Evolutionary conservation across 176 grass and related monocot species (phyloP).

Genomic region (Eragrostis curvula): DNA sequence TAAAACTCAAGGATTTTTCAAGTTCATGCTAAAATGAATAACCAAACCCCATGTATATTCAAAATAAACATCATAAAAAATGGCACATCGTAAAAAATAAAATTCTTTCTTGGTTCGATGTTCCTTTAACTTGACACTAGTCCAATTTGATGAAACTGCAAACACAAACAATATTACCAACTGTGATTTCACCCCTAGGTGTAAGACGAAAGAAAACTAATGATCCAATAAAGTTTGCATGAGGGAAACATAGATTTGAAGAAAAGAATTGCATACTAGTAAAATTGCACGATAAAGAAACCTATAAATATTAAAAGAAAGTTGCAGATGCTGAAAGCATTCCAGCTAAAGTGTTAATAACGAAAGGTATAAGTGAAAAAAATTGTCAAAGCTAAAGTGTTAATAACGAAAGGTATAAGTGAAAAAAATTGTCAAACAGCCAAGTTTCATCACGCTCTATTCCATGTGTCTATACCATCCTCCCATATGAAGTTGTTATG

Average conservation of each 20-base stretch:
- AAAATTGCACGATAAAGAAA: slow-evolving; percentile 14
- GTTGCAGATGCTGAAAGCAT: slow-evolving; percentile 2
- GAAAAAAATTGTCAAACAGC: slow-evolving; percentile 11
- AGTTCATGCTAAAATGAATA: too few relatives aligned
- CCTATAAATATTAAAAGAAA: too few relatives aligned
- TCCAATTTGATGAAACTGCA: background rate
- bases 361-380: too few relatives aligned
- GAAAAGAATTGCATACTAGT: background rate
- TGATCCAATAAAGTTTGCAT: background rate
- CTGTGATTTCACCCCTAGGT: slow-evolving; percentile 8
- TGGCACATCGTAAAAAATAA: too few relatives aligned
- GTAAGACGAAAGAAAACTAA: slow-evolving; percentile 20
- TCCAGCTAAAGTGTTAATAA: background rate
- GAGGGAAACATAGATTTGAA: background rate
- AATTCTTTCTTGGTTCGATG: background rate
- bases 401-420: background rate
- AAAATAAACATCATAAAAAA: too few relatives aligned
- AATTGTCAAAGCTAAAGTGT: too few relatives aligned
- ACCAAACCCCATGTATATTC: too few relatives aligned
- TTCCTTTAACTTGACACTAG: background rate
- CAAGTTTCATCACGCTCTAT: background rate
- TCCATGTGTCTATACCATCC: background rate
- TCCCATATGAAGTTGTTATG: too few relatives aligned
- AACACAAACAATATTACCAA: slow-evolving; percentile 15
- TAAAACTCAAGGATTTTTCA: background rate